Evolutionary conservation across 176 grass and related monocot genomes (phyloP).

Genomic region (Rhynchospora breviuscula): DNA sequence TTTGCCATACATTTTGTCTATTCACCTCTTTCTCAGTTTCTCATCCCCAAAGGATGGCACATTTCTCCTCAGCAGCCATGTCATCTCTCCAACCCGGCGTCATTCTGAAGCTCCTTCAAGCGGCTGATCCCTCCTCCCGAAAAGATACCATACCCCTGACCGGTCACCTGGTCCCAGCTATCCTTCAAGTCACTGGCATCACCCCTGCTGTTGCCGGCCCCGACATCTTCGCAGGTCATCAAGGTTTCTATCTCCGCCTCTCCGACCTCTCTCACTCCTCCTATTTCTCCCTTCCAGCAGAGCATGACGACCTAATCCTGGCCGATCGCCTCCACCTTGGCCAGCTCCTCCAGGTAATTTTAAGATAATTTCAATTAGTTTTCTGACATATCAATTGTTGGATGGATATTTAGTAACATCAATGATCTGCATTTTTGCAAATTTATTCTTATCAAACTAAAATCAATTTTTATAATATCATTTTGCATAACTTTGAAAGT

Average conservation of each 20-base stretch:
- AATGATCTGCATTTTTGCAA: not conserved
- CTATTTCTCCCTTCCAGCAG: constrained; percentile 71
- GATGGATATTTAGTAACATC: not conserved
- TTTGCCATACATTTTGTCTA: not conserved
- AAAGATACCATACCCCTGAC: constrained; percentile 16
- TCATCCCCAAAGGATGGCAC: constrained; percentile 13
- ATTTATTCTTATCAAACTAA: not conserved
- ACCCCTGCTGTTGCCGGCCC: constrained; percentile 52
- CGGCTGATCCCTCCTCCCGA: constrained; percentile 23
- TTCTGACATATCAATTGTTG: not conserved
- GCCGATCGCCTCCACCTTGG: constrained; percentile 76
- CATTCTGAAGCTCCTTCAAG: constrained; percentile 59
- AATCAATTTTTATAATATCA: not conserved
- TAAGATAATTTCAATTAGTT: not conserved
- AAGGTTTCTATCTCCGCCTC: constrained; percentile 85
- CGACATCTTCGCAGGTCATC: constrained; percentile 61
- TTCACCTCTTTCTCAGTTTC: constrained; percentile 13
- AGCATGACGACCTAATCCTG: constrained; percentile 75
- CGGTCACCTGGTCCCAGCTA: constrained; percentile 18
- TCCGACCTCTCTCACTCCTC: constrained; percentile 70
- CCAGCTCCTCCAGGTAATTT: constrained; percentile 55
- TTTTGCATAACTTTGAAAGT: not conserved
- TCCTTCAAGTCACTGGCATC: constrained; percentile 78
- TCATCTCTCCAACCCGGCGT: constrained; percentile 52
- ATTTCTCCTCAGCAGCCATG: constrained; percentile 38